Base-by-base conservation (phyloP, 805 yeast genomes). In the Starmerella ratchasimensis region DNA sequence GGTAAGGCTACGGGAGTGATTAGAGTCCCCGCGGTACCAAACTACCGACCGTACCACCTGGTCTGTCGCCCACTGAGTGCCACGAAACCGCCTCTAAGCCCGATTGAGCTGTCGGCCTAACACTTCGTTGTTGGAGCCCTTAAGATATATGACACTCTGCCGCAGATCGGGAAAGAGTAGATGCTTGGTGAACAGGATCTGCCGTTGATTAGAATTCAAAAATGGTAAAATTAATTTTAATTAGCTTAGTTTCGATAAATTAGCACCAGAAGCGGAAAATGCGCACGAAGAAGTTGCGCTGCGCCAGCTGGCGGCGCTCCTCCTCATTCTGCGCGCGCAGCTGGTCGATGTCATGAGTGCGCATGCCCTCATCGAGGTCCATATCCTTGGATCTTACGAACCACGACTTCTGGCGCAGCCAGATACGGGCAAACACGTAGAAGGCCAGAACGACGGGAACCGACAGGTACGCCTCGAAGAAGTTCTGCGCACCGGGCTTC, bases 391-490 rank as follows among this genome's bases (percentile, higher is more conserved):
- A 32, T 4, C 34, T 29, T 8, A 47, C 45, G 30, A 31, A 42
- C 29, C 42, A 32, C 14, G 24, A 14, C 34, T 28, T 35, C 34
- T 45, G 44, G 9, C 44, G 38, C 25, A 32, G 33, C 34, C 30
- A 42, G 29, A 46, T 22, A 23, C 42, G 38, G 58, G 70, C 75
- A 16, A 61, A 65, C 23, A 71, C 15, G 55, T 69, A 74, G 51
- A 63, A 68, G 11, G 55, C 63, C 13, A 63, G 15, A 13, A 59
- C 53, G 13, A 64, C 56, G 3, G 67, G 66, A 2, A 57, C 59
- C 3, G 77, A 75, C 34, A 75, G 56, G 53, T 72, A 74, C 36
- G 62, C 59, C 56, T 64, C 60, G 64, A 74, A 74, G 57, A 75
- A 75, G 40, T 32, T 46, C 16, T 41, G 26, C 20, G 67, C 67